Evolutionary conservation across 2,329 filamentous ascomycete genomes (phyloP).

Genomic region (Colletotrichum sp.): DNA sequence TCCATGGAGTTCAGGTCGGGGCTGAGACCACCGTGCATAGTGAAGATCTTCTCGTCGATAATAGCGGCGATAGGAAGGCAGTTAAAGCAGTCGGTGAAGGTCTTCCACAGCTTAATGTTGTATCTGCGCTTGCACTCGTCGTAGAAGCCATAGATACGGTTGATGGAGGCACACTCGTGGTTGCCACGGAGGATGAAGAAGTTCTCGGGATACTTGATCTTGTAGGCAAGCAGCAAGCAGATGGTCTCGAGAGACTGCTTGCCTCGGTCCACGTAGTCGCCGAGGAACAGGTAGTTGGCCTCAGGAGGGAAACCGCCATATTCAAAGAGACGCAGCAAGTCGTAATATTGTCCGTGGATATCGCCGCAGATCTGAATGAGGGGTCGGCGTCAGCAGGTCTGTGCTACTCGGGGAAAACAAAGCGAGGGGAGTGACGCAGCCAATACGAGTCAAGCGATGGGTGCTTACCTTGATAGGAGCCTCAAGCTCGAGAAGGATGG

Average conservation of each 20-base stretch:
- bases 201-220: constrained; percentile 99
- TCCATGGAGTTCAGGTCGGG: constrained; percentile 99
- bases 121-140: constrained; percentile 99
- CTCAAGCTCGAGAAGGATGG: constrained; percentile 95
- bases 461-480: constrained; percentile 93
- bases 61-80: constrained; percentile 97
- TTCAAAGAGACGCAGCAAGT: constrained; percentile 95
- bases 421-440: neutral
- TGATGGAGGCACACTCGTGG: constrained; percentile 98
- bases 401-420: neutral
- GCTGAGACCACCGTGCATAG: constrained; percentile 97
- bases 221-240: constrained; percentile 94
- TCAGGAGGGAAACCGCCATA: constrained; percentile 98
- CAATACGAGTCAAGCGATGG: neutral
- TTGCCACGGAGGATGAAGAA: constrained; percentile 99
- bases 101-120: constrained; percentile 99
- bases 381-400: constrained; percentile 23
- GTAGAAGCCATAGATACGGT: constrained; percentile 99
- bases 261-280: constrained; percentile 98
- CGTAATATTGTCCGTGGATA: constrained; percentile 99
- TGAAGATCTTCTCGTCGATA: constrained; percentile 99
- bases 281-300: constrained; percentile 99
- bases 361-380: constrained; percentile 88
- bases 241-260: constrained; percentile 99
- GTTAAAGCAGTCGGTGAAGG: constrained; percentile 99